Conservation (phyloP, 192 early-diverging fungal genomes). For the Tieghemiomyces parasiticus region DNA sequence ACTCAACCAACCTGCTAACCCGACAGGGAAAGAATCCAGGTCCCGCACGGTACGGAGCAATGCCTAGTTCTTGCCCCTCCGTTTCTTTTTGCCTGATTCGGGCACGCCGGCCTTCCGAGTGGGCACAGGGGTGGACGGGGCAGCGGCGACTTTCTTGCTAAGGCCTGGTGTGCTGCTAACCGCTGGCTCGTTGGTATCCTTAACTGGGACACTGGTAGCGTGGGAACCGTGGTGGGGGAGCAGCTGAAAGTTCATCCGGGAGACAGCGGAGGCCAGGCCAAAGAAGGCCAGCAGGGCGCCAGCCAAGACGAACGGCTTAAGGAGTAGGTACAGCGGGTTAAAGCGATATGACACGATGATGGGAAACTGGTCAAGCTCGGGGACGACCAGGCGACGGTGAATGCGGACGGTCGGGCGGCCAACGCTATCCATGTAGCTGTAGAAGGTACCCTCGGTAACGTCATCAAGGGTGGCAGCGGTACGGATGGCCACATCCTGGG, state of each 20-base stretch:
- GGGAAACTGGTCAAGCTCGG: conserved; percentile 37
- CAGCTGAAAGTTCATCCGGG: conserved; percentile 41
- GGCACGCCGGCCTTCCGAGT: too few relatives aligned
- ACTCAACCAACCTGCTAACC: too few relatives aligned
- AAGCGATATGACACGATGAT: conserved; percentile 41
- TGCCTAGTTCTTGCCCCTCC: too few relatives aligned
- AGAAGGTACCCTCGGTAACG: conserved; percentile 30
- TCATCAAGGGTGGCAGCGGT: conserved; percentile 45
- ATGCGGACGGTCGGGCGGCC: conserved; percentile 75
- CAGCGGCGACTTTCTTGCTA: too few relatives aligned
- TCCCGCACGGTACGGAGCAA: too few relatives aligned
- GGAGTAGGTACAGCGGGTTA: conserved; percentile 23
- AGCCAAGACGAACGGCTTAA: conserved; percentile 46
- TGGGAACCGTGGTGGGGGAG: too few relatives aligned
- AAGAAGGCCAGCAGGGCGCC: conserved; percentile 34
- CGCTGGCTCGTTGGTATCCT: too few relatives aligned
- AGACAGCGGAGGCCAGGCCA: conserved; percentile 32
- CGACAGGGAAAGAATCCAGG: too few relatives aligned
- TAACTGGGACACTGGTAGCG: too few relatives aligned
- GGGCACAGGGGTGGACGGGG: too few relatives aligned
- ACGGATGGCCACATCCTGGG: conserved; percentile 48
- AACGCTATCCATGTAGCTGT: conserved; percentile 80
- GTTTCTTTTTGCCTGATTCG: too few relatives aligned
- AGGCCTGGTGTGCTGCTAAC: too few relatives aligned
- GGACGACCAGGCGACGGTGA: conserved; percentile 50